Percentiles rank a stretch among this genome's conserved stretches.
These are phyloP conservation scores for Leishmania tarentolae DNA, from an alignment of 208 protist species.

Conservation along the genomic window DNA sequence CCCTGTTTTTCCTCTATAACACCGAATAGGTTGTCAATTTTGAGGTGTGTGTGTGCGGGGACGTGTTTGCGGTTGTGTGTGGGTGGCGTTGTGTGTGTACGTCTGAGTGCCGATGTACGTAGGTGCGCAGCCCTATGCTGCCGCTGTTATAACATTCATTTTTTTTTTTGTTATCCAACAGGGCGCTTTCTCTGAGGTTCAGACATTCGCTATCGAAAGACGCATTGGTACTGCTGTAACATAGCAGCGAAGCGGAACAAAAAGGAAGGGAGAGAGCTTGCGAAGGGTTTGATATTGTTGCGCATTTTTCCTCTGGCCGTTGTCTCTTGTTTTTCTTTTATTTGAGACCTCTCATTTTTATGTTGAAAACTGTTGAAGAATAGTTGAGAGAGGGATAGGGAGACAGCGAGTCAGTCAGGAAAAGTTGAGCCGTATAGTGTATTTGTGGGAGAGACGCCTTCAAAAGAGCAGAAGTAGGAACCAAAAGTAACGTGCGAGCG, in stretches of 20 bases:
- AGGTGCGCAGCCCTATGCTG: conserved; percentile 2
- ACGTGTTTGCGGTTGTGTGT: not conserved
- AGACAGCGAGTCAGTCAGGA: not conserved
- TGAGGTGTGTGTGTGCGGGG: not conserved
- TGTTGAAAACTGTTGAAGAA: not conserved
- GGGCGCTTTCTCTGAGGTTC: not conserved
- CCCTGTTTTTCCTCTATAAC: not conserved
- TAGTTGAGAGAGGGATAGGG: not conserved
- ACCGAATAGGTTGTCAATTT: not conserved
- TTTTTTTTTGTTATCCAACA: conserved; percentile 3
- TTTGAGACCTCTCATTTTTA: conserved; percentile 7
- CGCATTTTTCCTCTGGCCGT: conserved; percentile 1
- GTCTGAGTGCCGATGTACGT: conserved; percentile 1
- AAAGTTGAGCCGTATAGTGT: not conserved
- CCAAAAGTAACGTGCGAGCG: conserved; percentile 1
- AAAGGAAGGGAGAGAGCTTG: not conserved
- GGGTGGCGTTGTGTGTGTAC: not conserved
- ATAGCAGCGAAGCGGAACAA: not conserved
- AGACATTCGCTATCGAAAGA: not conserved
- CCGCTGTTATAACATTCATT: conserved; percentile 1
- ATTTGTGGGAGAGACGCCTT: not conserved
- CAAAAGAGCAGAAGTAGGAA: not conserved
- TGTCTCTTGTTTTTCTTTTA: conserved; percentile 1
- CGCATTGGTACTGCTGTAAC: not conserved
- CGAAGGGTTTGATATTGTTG: conserved; percentile 2